Percentiles rank a stretch among this genome's conserved stretches.
phyloP scores from a whole-genome alignment of 176 grass and related monocot genomes.

The Luzula sylvatica region DNA sequence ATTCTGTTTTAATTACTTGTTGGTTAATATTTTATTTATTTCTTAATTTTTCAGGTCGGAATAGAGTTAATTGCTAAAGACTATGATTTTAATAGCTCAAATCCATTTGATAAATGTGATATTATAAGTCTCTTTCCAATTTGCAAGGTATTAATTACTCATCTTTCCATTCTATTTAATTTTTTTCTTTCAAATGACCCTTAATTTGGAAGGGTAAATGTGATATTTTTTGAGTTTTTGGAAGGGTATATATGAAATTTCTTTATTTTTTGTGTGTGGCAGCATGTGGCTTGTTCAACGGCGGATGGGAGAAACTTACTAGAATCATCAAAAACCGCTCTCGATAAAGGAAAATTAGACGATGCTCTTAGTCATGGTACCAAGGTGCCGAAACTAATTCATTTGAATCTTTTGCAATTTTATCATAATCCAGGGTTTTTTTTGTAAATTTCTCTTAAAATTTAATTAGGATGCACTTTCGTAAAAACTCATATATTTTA shows the following conservation, averaged over 20 bases:
- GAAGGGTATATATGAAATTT: neutral
- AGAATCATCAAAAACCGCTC: constrained; percentile 89
- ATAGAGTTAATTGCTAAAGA: constrained; percentile 85
- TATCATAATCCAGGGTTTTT: too few relatives aligned
- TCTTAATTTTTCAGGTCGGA: constrained; percentile 64
- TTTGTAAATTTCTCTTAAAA: too few relatives aligned
- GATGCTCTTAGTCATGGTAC: constrained; percentile 82
- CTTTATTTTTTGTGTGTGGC: constrained; percentile 10
- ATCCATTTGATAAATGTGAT: constrained; percentile 89
- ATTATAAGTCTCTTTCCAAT: constrained; percentile 87
- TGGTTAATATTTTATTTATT: neutral
- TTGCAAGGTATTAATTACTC: constrained; percentile 58
- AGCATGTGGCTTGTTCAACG: constrained; percentile 83
- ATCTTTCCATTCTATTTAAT: neutral
- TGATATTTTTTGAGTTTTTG: too few relatives aligned
- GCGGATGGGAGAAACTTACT: constrained; percentile 89
- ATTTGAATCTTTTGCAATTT: too few relatives aligned
- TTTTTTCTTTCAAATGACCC: neutral
- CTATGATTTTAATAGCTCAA: constrained; percentile 88
- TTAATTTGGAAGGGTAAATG: neutral
- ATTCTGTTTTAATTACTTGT: neutral
- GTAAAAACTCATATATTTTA: constrained; percentile 1
- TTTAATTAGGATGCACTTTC: too few relatives aligned
- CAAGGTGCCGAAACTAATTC: constrained; percentile 39
- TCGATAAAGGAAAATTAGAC: constrained; percentile 99